These are phyloP conservation scores for Zygnema cylindricum DNA, from an alignment of 139 green algal genomes.

Conservation along the genomic window DNA sequence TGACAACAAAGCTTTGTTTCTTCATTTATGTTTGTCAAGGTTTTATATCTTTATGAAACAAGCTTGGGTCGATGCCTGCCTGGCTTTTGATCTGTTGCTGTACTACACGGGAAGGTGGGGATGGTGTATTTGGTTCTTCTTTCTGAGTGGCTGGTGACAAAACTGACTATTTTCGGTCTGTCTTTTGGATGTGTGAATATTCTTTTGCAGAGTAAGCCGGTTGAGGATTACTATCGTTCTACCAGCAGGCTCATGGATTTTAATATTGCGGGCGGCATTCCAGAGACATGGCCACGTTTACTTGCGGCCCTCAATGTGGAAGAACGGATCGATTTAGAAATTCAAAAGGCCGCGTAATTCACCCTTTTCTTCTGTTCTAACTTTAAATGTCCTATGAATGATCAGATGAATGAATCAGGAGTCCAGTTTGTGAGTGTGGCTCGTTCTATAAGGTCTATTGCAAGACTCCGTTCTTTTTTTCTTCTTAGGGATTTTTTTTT, in stretches of 20 bases:
- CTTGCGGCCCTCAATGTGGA: slow-evolving; percentile 63
- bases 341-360: background rate
- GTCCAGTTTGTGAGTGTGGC: background rate
- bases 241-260: slow-evolving; percentile 84
- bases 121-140: no score
- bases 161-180: no score
- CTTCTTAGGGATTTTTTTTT: background rate
- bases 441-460: background rate
- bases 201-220: slow-evolving; percentile 67
- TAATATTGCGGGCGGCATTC: slow-evolving; percentile 91
- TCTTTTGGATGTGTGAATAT: no score
- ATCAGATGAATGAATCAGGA: background rate
- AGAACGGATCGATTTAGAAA: slow-evolving; percentile 3
- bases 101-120: no score
- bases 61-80: no score
- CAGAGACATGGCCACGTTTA: slow-evolving; percentile 87
- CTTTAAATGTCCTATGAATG: background rate
- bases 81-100: no score
- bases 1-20: background rate
- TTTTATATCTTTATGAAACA: no score
- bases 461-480: no score
- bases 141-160: no score
- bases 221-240: slow-evolving; percentile 86
- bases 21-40: slow-evolving; percentile 8
- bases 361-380: no score